Evolutionary conservation across 1,284 basidiomycete species (phyloP).

Genomic region (Ustilago bromivora): DNA sequence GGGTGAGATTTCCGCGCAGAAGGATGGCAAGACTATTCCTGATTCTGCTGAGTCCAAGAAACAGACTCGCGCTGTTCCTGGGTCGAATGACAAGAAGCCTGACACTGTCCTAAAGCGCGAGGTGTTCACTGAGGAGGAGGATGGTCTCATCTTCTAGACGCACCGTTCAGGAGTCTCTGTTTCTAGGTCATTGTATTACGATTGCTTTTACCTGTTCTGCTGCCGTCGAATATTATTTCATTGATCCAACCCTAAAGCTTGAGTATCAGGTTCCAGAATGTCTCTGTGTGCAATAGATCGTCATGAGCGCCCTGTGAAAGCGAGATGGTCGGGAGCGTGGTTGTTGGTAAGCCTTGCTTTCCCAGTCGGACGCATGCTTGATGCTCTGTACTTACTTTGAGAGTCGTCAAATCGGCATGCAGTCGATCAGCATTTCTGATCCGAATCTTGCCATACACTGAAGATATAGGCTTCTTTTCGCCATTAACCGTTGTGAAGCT

Average conservation of each 20-base stretch:
- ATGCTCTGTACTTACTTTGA: constrained; percentile 21
- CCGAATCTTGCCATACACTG: constrained; percentile 15
- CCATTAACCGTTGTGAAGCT: constrained; percentile 25
- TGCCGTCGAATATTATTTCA: not conserved
- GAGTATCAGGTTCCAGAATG: constrained; percentile 37
- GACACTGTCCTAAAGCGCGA: constrained; percentile 16
- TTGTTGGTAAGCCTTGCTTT: not conserved
- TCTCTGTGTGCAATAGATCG: constrained; percentile 34
- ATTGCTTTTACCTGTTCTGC: not conserved
- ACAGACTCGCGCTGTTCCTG: not conserved
- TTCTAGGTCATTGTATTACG: not conserved
- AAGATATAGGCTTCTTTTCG: constrained; percentile 28
- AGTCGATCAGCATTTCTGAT: constrained; percentile 13
- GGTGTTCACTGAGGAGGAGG: not conserved
- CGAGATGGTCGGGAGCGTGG: not conserved
- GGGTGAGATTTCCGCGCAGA: not conserved
- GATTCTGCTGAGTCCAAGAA: constrained; percentile 9
- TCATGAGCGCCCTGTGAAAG: constrained; percentile 35
- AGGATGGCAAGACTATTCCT: not conserved
- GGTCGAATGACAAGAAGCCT: not conserved
- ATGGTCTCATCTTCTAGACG: constrained; percentile 22
- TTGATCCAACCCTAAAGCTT: not conserved
- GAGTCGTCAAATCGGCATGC: constrained; percentile 22
- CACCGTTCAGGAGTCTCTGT: not conserved
- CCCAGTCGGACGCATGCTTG: not conserved